Conservation (phyloP, 768 basidiomycete species). For the Phylloporus arenicola region DNA sequence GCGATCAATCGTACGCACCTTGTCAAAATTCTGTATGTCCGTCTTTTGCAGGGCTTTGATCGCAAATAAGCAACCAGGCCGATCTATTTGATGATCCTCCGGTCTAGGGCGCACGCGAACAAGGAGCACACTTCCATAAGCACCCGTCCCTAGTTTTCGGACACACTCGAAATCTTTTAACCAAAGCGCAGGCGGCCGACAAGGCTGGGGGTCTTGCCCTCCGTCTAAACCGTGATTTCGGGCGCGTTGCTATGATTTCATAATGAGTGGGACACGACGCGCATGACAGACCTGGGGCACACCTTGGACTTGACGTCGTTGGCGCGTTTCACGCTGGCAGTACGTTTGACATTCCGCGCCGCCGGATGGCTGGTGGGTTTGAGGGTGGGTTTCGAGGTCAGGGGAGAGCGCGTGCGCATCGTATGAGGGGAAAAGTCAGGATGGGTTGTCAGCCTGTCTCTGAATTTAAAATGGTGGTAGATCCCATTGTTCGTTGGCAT, state of each 20-base stretch:
- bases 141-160: constrained; percentile 39
- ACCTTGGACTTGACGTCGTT: constrained; percentile 2
- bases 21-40: constrained; percentile 29
- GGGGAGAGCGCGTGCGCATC: constrained; percentile 18
- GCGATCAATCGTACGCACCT: constrained; percentile 15
- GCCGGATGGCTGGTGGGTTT: not conserved
- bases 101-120: constrained; percentile 32
- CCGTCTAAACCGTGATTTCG: constrained; percentile 6
- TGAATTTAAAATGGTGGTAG: not conserved
- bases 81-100: constrained; percentile 29
- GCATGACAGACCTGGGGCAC: not conserved
- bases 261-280: not conserved
- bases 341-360: not conserved
- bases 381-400: constrained; percentile 3
- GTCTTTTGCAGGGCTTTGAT: constrained; percentile 41
- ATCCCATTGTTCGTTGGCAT: constrained; percentile 20
- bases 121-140: constrained; percentile 39
- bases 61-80: constrained; percentile 38
- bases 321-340: not conserved
- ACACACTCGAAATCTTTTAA: constrained; percentile 40
- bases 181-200: constrained; percentile 34
- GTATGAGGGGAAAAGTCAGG: not conserved
- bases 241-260: constrained; percentile 15
- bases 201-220: constrained; percentile 25
- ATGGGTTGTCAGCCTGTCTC: not conserved